Conservation (phyloP, 2,329 filamentous ascomycete species). For the Aspergillus brasiliensis region DNA sequence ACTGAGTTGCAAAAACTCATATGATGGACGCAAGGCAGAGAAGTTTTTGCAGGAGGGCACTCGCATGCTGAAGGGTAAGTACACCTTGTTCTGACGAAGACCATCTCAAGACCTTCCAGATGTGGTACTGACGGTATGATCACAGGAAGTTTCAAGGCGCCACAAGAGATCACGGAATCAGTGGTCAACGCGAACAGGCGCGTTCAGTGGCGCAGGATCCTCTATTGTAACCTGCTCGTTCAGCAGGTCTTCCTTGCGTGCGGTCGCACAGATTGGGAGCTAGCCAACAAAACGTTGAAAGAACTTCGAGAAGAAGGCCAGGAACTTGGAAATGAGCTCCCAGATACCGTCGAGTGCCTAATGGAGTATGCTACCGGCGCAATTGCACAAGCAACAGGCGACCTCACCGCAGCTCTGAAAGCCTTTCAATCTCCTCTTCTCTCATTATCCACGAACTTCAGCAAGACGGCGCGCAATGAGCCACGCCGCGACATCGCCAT, state of each 20-base stretch:
- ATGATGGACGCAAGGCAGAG: conserved; percentile 56
- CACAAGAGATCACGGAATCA: conserved; percentile 52
- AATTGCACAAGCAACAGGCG: conserved; percentile 74
- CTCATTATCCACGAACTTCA: conserved; percentile 48
- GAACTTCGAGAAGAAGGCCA: conserved; percentile 54
- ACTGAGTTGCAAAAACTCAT: conserved; percentile 57
- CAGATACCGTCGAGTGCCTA: conserved; percentile 54
- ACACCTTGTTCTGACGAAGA: conserved; percentile 16
- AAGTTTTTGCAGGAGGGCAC: conserved; percentile 62
- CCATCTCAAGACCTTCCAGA: conserved; percentile 14
- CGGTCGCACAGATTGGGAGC: conserved; percentile 69
- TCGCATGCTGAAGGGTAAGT: conserved; percentile 49
- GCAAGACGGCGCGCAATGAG: conserved; percentile 47
- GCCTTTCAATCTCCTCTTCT: conserved; percentile 68
- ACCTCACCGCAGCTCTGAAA: conserved; percentile 67
- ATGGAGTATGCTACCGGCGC: conserved; percentile 73
- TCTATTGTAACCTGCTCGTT: conserved; percentile 71
- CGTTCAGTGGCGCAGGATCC: conserved; percentile 64
- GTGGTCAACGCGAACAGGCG: conserved; percentile 61
- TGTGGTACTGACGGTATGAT: conserved; percentile 15
- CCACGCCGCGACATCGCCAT: conserved; percentile 66
- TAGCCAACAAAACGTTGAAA: conserved; percentile 61
- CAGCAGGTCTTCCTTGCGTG: conserved; percentile 70
- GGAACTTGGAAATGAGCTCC: conserved; percentile 45
- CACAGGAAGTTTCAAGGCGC: conserved; percentile 39